Conservation (phyloP, 164 flowering plant species). For the Vitis vinifera region ASM3070453v1 NC_081812.1:20213001-20213500, state of each 20-base stretch:
- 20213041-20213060: conserved; percentile 94
- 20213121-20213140: conserved; percentile 76
- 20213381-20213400: conserved; percentile 89
- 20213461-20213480: conserved; percentile 97
- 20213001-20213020: conserved; percentile 84
- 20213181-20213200: conserved; percentile 94
- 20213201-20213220: conserved; percentile 93
- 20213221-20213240: conserved; percentile 91
- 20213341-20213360: conserved; percentile 97
- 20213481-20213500: conserved; percentile 74
- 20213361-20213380: conserved; percentile 94
- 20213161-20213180: conserved; percentile 88
- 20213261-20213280: conserved; percentile 98
- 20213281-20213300: conserved; percentile 94
- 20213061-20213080: conserved; percentile 89
- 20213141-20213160: conserved; percentile 91
- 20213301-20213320: conserved; percentile 79
- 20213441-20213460: conserved; percentile 91
- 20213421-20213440: conserved; percentile 96
- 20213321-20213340: conserved; percentile 94
- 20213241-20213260: conserved; percentile 80
- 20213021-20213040: conserved; percentile 81
- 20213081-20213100: conserved; percentile 81
- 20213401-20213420: conserved; percentile 96
- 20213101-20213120: conserved; percentile 77